Base-by-base conservation (phyloP, 2,329 filamentous ascomycete species). In the Dactylellina leptospora region DNA sequence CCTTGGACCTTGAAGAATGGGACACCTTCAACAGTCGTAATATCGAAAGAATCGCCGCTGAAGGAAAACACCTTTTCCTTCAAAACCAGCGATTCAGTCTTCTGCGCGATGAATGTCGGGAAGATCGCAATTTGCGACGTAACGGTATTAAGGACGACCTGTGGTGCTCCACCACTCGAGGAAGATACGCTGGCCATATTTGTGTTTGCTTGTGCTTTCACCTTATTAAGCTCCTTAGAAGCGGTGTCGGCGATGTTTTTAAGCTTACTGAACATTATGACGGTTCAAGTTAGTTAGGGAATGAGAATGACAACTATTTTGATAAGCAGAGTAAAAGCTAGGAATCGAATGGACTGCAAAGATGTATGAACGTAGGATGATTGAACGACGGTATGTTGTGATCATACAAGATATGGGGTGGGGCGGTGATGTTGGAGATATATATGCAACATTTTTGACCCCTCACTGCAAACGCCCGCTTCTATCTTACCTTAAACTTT, bases 31-130 rank as follows among this genome's bases (percentile, higher is more conserved):
- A 82, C 79, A 3, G 84, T 82, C 59, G 83, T 84, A 78, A 90
- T 84, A 74, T 85, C 84, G 79, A 89, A 90, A 78, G 83, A 85
- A 79, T 90, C 87, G 64, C 86, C 86, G 0, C 83, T 83, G 6
- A 88, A 79, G 2, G 87, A 88, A 66, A 87, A 78, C 16, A 88
- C 81, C 75, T 86, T 87, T 76, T 90, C 87, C 75, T 84, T 85
- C 51, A 90, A 80, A 1, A 85, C 77, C 4, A 90, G 79, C 1
- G 83, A 85, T 76, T 74, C 77, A 74, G 66, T 71, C 23, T 76
- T 74, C 27, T 64, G 56, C 1, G 75, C 63, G 63, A 66, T 54
- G 40, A 73, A 73, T 25, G 66, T 60, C 10, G 60, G 60, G 28
- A 66, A 73, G 13, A 66, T 55, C 6, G 61, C 69, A 27, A 73